Evolutionary conservation across 495 filamentous ascomycete species (phyloP), one percentile per base, ranked within the genome.

Genomic region (Xylaria acuta): DNA sequence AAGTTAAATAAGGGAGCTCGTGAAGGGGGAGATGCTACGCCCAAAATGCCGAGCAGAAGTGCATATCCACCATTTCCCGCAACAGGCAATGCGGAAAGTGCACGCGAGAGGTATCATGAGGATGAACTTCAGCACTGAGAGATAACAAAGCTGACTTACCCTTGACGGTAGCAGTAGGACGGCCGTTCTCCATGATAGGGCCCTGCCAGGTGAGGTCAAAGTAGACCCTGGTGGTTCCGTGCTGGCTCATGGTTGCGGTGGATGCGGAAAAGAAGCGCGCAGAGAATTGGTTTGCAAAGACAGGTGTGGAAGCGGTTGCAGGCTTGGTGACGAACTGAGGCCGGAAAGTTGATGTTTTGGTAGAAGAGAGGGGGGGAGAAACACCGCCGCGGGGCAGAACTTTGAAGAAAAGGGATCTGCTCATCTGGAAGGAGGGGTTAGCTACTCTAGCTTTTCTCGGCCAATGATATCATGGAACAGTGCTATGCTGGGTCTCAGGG

Each of bases 241-340:
- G 85, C 72, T 85, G 80, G 56, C 43, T 68, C 92, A 94, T 94
- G 80, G 82, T 87, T 80, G 87, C 81, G 76, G 88, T 76, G 73
- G 91, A 87, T 78, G 90, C 82, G 77, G 88, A 86, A 82, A 93
- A 94, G 75, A 83, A 83, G 80, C 89, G 78, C 58, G 72, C 36
- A 47, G 71, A 69, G 27, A 69, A 69, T 71, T 76, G 72, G 18
- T 34, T 73, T 43, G 54, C 5, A 41, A 72, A 67, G 20, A 41
- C 36, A 12, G 70, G 43, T 51, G 70, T 62, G 18, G 63, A 60
- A 36, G 70, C 22, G 2, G 70, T 63, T n/a, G 64, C 64, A 16
- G 70, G 54, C 53, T 68, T 73, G 43, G 58, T 68, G 56, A 64
- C 71, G 43, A 64, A 67, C 40, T 72, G 70, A 66, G 64, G 64